Evolutionary conservation across 2,329 filamentous ascomycete species (phyloP), one percentile per base, ranked within the genome.

Genomic region (Fusarium praegraminearum): DNA sequence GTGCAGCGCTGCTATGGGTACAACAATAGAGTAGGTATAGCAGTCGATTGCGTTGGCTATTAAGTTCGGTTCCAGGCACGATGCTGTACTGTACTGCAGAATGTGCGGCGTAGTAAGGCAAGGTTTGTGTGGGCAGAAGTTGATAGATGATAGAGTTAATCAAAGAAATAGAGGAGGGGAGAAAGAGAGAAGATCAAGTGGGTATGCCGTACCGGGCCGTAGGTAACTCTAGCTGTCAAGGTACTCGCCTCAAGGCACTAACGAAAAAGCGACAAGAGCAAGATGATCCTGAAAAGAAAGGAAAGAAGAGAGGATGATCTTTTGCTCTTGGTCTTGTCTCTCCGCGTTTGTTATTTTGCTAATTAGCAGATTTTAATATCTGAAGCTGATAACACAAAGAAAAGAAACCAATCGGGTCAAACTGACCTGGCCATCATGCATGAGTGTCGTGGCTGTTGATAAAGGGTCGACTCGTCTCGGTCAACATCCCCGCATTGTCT

Each of bases 371-470:
- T 32, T 35, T 51, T 41, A 38, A 60, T 59, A 35, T 52, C 40
- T 65, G 45, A 53, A 59, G 50, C 46, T 61, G 45, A 66, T 65
- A 44, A 70, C 45, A 70, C 41, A 68, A 57, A 28, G 32, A 28
- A 28, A 24, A 28, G 43, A 65, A 66, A 24, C 62, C 62, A 65
- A 65, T 66, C 54, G 40, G 63, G 56, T 54, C 54, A 64, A 49
- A 43, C 38, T 60, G 56, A 55, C 49, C 57, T 71, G 53, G 53
- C 36, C 46, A 44, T 61, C 51, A 80, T 82, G 81, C 81, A 83
- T 58, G 76, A 78, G 66, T 81, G 82, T 83, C 83, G 83, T 84
- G 83, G 83, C 82, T 82, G 76, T 76, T 78, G 75, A 78, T 81
- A 77, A 83, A 82, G 82, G 82, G 68, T 77, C 72, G 65, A 60